phyloP scores from a whole-genome alignment of 225 moss, liverwort and hornwort species.

The Marchantia polymorpha region DNA sequence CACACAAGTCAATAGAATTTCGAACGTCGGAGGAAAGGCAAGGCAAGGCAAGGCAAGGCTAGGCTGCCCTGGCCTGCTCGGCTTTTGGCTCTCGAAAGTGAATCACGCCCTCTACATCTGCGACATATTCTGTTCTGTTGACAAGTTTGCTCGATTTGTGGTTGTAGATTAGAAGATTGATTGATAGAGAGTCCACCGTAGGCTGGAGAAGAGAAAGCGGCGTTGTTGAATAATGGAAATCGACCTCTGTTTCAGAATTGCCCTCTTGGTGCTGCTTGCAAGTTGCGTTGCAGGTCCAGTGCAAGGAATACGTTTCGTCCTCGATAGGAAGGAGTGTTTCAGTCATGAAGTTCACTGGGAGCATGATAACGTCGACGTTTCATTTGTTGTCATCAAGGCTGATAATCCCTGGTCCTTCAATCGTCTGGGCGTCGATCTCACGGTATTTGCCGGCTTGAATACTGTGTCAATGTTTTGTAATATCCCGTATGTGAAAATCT shows the following conservation, averaged over 20 bases:
- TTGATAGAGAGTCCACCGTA: not conserved
- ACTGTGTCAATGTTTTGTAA: too few species aligned
- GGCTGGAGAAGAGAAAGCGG: not conserved
- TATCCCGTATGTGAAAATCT: too few species aligned
- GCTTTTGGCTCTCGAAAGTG: not conserved
- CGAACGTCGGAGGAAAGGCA: too few species aligned
- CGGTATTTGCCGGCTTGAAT: slow-evolving; percentile 32
- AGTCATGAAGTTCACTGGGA: slow-evolving; percentile 60
- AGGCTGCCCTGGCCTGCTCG: too few species aligned
- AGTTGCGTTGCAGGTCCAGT: slow-evolving; percentile 17
- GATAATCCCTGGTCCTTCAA: slow-evolving; percentile 64
- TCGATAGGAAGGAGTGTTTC: slow-evolving; percentile 83
- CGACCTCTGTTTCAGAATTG: slow-evolving; percentile 2
- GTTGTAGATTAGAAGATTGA: not conserved
- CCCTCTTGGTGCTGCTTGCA: not conserved
- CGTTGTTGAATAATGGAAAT: slow-evolving; percentile 3
- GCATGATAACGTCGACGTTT: slow-evolving; percentile 61
- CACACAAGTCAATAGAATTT: too few species aligned
- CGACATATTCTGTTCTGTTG: not conserved
- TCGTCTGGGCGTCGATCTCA: slow-evolving; percentile 63
- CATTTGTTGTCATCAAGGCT: slow-evolving; percentile 78
- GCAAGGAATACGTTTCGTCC: slow-evolving; percentile 68
- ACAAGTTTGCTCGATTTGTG: not conserved
- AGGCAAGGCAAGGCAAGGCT: too few species aligned
- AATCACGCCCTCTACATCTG: not conserved